These are phyloP conservation scores for Nigrograna mackinnonii DNA, from an alignment of 2,329 filamentous ascomycete species.

Conservation along the genomic window DNA sequence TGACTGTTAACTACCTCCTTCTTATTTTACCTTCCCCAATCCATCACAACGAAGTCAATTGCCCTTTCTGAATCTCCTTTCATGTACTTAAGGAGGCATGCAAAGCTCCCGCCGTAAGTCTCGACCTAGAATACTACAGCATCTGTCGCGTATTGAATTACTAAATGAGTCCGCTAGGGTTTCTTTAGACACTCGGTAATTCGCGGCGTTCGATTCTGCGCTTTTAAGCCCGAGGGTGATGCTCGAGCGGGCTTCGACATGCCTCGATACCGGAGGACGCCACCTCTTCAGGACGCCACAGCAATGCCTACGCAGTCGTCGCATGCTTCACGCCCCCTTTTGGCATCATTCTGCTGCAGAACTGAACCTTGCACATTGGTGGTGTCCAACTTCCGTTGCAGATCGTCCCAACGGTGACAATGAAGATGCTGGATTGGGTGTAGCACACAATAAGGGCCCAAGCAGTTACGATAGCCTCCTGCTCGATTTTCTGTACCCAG, in stretches of 20 bases:
- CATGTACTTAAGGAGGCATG: slow-evolving; percentile 18
- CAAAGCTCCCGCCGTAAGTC: slow-evolving; percentile 22
- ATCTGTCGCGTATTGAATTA: slow-evolving; percentile 1
- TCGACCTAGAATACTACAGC: slow-evolving; percentile 5
- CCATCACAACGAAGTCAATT: no score
- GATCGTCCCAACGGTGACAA: slow-evolving; percentile 14
- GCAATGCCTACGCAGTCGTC: slow-evolving; percentile 45
- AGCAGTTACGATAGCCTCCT: slow-evolving; percentile 2
- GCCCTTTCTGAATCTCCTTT: slow-evolving; percentile 9
- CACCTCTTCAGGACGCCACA: slow-evolving; percentile 50
- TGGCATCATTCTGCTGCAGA: slow-evolving; percentile 59
- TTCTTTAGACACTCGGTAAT: slow-evolving; percentile 19
- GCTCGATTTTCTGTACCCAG: slow-evolving; percentile 2
- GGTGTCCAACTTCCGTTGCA: slow-evolving; percentile 16
- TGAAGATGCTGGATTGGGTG: slow-evolving; percentile 3
- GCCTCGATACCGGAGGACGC: slow-evolving; percentile 60
- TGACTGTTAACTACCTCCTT: no score
- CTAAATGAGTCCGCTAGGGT: slow-evolving; percentile 9
- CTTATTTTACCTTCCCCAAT: no score
- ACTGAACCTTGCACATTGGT: slow-evolving; percentile 43
- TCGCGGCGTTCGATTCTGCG: slow-evolving; percentile 21
- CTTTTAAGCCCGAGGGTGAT: slow-evolving; percentile 43
- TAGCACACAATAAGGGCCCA: slow-evolving; percentile 6
- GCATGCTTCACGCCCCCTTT: slow-evolving; percentile 58
- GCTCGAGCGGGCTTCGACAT: slow-evolving; percentile 64